Conservation (phyloP, 345 rosid genomes). For the Populus euphratica region DNA sequence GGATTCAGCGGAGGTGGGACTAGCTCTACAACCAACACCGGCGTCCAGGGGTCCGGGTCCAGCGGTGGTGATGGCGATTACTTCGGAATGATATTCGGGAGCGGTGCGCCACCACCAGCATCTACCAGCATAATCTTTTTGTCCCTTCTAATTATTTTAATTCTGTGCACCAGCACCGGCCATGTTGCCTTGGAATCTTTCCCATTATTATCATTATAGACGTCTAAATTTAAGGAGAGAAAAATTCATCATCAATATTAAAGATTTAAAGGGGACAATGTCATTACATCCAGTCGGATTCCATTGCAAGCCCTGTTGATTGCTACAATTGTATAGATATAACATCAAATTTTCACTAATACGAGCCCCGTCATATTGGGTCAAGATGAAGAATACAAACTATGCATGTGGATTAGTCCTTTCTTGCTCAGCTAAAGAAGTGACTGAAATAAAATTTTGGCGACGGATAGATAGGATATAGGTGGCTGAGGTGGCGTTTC, state of each 20-base stretch:
- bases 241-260: not conserved
- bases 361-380: not conserved
- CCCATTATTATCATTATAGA: slow-evolving; percentile 5
- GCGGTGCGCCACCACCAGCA: slow-evolving; percentile 29
- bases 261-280: not conserved
- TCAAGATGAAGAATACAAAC: not conserved
- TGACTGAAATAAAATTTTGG: not conserved
- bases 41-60: slow-evolving; percentile 20
- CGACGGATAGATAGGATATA: not conserved
- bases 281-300: not conserved
- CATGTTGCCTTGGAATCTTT: slow-evolving; percentile 13
- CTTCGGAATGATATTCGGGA: slow-evolving; percentile 73
- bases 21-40: slow-evolving; percentile 28
- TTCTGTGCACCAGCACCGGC: slow-evolving; percentile 35
- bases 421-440: not conserved
- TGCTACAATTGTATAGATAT: not conserved
- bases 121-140: slow-evolving; percentile 31
- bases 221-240: not conserved
- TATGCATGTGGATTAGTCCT: not conserved
- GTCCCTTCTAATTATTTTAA: slow-evolving; percentile 44
- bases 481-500: slow-evolving; percentile 15
- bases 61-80: slow-evolving; percentile 29
- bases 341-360: not conserved
- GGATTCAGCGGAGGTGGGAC: slow-evolving; percentile 37
- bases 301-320: not conserved